Evolutionary conservation across 2,329 filamentous ascomycete genomes (phyloP), one percentile per base, ranked within the genome.

Genomic region (Rutstroemia sp.): DNA sequence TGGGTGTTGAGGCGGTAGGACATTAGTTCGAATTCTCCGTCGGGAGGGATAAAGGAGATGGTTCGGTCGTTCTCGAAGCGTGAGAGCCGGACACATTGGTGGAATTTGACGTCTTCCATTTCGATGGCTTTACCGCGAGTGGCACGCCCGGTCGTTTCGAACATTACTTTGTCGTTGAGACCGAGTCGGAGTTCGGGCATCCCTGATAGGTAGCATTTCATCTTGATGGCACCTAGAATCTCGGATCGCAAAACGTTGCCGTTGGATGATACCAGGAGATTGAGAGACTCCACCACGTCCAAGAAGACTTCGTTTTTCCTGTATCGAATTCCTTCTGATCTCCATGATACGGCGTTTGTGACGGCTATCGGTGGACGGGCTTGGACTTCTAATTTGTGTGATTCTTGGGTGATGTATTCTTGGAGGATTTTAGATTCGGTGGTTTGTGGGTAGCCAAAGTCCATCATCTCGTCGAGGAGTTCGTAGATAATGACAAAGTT

Each of bases 401-500:
- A 96, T 75, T 99, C 94, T 74, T 99, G 94, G 42, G 94, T 99
- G 71, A 99, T 99, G 77, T 96, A 96, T 77, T 99, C 94, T 73
- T 99, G 94, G 59, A 99, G 77, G 71, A 99, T 99, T 81, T 99
- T 99, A 72, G 84, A 89, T 73, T 99, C 94, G 63, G 94, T 99
- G 9, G 94, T 99, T 73, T 99, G 94, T 5, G 94, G 94, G 72
- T 99, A 96, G 61, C 94, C 94, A 78, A 99, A 99, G 75, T 99
- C 94, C 94, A 99, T 99, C 94, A 99, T 99, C 78, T 99, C 94
- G 70, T 99, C 94, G 61, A 99, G 82, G 60, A 99, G 76, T 75
- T 99, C 94, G 78, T 99, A 99, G 69, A 99, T 99, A 70, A 99
- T 86, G 72, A 99, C 94, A 71, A 99, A 99, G 77, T 99, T 99